A percentile compares a stretch with the other conserved stretches of the same genome.
Conservation (phyloP, 2,329 filamentous ascomycete species). For the Hansfordia pulvinata region DNA sequence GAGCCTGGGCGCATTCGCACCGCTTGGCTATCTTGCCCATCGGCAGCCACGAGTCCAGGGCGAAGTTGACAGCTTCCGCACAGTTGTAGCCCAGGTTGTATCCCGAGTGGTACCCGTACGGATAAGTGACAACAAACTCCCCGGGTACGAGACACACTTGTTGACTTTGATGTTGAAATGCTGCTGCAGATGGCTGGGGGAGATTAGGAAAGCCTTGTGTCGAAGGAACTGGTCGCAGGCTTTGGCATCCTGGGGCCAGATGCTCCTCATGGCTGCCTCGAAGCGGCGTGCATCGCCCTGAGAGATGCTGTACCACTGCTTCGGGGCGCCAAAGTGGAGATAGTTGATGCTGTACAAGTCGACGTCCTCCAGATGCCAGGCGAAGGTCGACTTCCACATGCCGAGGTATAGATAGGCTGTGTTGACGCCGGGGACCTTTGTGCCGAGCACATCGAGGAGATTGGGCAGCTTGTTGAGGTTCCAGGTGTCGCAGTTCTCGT, state of each 20-base stretch:
- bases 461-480: constrained; percentile 94
- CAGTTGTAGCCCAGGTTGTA: constrained; percentile 98
- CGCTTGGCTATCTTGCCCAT: constrained; percentile 94
- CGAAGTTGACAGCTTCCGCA: constrained; percentile 97
- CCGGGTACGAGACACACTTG: constrained; percentile 85
- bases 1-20: constrained; percentile 86
- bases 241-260: constrained; percentile 92
- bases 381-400: constrained; percentile 99
- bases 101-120: constrained; percentile 95
- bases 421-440: constrained; percentile 94
- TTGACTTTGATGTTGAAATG: constrained; percentile 95
- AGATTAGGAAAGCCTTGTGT: constrained; percentile 96
- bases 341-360: constrained; percentile 99
- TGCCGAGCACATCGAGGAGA: constrained; percentile 82
- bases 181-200: constrained; percentile 71
- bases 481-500: constrained; percentile 73
- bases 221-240: constrained; percentile 91
- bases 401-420: constrained; percentile 95
- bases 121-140: constrained; percentile 96
- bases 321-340: constrained; percentile 94
- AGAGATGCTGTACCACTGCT: constrained; percentile 99
- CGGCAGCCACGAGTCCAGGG: constrained; percentile 85
- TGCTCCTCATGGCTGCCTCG: constrained; percentile 85
- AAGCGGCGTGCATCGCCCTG: constrained; percentile 89
- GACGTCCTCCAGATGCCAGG: constrained; percentile 97